Base-by-base conservation (phyloP, 164 flowering plant species). In the Chimonanthus salicifolius region DNA sequence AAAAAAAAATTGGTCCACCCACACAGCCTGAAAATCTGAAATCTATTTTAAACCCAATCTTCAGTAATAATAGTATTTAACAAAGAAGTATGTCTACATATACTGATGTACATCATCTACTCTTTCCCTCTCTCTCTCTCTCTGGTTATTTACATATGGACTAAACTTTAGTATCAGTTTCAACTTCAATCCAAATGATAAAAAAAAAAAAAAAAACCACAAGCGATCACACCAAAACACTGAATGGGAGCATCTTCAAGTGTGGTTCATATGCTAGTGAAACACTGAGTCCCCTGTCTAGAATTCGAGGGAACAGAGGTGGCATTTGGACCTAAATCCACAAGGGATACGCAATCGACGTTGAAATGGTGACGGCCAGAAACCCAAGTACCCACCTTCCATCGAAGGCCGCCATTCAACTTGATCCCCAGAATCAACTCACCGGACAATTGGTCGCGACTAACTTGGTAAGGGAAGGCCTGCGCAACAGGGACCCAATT, bases 331-430 rank as follows among this genome's bases (percentile, higher is more conserved):
- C 75, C 75, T 16, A 71, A 75, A 63, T 20, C 58, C 76, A 79
- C 50, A 33, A 77, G 20, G 6, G 82, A 63, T 33, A 73, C 67
- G 68, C 95, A 90, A 50, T 85, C 77, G 5, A 90, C 87, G 58
- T 79, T 80, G 20, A 90, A 67, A 58, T 82, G 80, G 69, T 88
- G 84, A 4, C 71, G 70, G 1, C 91, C 82, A 3, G 95, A 90
- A 47, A 87, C 88, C 91, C 89, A 90, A 33, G 85, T 82, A 48
- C 92, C 90, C 6, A 90, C 87, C 72, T 85, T 90, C 95, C 95
- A 90, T 62, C 91, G 69, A 0, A 90, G 68, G 79, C 74, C 72
- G 3, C 95, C 95, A 43, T 78, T 80, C 48, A 84, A 68, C 79
- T 85, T 88, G 18, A 90, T 16, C 11, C 62, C 80, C 65, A 90